Conservation (phyloP, 2,329 filamentous ascomycete genomes). For the Diaporthe citrichinensis region DNA sequence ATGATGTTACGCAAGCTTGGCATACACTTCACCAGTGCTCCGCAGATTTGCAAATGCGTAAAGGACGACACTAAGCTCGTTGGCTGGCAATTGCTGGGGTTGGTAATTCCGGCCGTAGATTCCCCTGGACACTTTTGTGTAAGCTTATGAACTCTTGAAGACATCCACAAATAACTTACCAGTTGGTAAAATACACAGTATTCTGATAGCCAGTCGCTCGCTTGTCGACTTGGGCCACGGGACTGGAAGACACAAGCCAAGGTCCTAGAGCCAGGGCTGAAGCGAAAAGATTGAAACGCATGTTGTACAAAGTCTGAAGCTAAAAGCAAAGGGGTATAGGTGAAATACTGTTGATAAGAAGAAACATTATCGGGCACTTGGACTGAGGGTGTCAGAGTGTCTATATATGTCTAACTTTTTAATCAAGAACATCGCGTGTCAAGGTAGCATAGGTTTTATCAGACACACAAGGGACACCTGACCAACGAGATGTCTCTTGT, state of each 20-base stretch:
- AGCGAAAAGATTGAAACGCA: constrained; percentile 15
- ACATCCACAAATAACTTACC: constrained; percentile 51
- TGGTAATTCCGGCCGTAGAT: constrained; percentile 83
- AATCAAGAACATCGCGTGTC: constrained; percentile 22
- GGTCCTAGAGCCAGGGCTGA: background rate
- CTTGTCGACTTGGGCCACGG: constrained; percentile 16
- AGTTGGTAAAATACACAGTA: constrained; percentile 64
- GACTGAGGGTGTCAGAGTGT: background rate
- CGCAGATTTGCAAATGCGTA: constrained; percentile 86
- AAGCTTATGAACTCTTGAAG: background rate
- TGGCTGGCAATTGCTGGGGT: constrained; percentile 77
- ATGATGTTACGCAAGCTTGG: constrained; percentile 8
- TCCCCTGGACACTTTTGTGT: constrained; percentile 60
- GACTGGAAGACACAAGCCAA: constrained; percentile 21
- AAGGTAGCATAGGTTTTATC: constrained; percentile 23
- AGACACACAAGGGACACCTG: background rate
- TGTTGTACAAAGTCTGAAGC: constrained; percentile 3
- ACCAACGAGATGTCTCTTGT: constrained; percentile 18
- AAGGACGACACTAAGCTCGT: constrained; percentile 82
- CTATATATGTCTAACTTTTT: constrained; percentile 15
- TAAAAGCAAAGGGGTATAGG: background rate
- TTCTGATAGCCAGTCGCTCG: constrained; percentile 55
- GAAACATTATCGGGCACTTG: background rate
- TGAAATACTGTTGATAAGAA: background rate
- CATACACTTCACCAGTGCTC: constrained; percentile 79